Evolutionary conservation across 371 early-diverging fungal species (phyloP).

Genomic region (Haplosporangium sp.): DNA sequence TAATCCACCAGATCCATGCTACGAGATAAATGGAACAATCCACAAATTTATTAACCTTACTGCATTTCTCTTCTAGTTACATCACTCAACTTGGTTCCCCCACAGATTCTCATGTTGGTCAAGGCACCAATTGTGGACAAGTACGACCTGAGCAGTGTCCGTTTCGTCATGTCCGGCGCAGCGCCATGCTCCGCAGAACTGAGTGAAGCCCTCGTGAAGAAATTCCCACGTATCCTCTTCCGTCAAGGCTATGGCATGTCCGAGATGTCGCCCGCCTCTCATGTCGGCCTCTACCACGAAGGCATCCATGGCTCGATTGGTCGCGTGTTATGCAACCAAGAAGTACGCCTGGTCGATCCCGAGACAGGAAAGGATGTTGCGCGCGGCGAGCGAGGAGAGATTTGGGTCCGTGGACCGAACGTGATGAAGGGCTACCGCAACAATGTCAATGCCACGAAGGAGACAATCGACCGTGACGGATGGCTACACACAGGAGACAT

Average conservation of each 20-base stretch:
- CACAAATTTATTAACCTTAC: neutral
- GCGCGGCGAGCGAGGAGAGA: slow-evolving; percentile 70
- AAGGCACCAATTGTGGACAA: slow-evolving; percentile 70
- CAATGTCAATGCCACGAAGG: slow-evolving; percentile 74
- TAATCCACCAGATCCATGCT: neutral
- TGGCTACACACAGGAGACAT: slow-evolving; percentile 92
- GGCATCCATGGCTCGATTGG: slow-evolving; percentile 73
- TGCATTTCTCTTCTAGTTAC: slow-evolving; percentile 51
- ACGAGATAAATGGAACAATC: neutral
- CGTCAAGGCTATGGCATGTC: slow-evolving; percentile 83
- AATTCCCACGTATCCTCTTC: slow-evolving; percentile 63
- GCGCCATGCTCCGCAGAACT: slow-evolving; percentile 77
- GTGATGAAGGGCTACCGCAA: slow-evolving; percentile 75
- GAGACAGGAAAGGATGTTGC: slow-evolving; percentile 59
- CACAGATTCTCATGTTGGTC: slow-evolving; percentile 72
- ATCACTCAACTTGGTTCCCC: slow-evolving; percentile 77
- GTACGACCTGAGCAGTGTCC: slow-evolving; percentile 72
- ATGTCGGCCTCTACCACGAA: slow-evolving; percentile 26
- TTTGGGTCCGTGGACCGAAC: slow-evolving; percentile 84
- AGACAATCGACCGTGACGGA: slow-evolving; percentile 75
- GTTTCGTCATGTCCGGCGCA: slow-evolving; percentile 78
- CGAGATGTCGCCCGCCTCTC: slow-evolving; percentile 64
- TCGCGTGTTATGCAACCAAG: slow-evolving; percentile 66
- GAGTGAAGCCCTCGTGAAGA: slow-evolving; percentile 59
- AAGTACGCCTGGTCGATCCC: slow-evolving; percentile 54